Evolutionary conservation across 495 filamentous ascomycete genomes (phyloP), one percentile per base, ranked within the genome.

Genomic region (Aspergillus incahuasiensis): DNA sequence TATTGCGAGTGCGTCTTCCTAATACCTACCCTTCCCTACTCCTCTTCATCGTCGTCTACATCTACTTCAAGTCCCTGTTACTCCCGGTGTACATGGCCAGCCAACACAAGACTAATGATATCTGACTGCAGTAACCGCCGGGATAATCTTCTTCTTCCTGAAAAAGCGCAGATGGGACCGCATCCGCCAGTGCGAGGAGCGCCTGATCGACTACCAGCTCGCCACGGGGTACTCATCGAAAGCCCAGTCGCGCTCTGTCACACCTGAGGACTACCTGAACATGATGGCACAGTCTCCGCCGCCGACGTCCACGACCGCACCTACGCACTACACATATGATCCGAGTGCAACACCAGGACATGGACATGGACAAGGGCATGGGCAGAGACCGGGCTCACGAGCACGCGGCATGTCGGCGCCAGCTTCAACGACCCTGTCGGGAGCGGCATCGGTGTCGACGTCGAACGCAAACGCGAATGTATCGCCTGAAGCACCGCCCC

Each of bases 121-220:
- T 32, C 28, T 32, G 24, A 15, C 0, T 15, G 44, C 40, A 71
- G 68, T 71, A 41, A 62, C 59, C 22, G 57, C 53, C 16, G 61
- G 34, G 41, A 48, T 68, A 21, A 32, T 65, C 38, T 61, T 65
- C 63, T 49, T 67, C 54, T 35, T 67, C 34, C 20, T 57, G 38
- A 67, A 64, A 46, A 69, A 63, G 25, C 57, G 59, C 34, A 67
- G 55, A 55, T 63, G 58, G 61, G 59, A 70, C 40, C 61, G 51
- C 15, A 55, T 62, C 25, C 54, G 44, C 7, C 58, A 50, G n/a
- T 54, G 54, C 41, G 65, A 68, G 21, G 60, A 65, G 7, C 58
- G 54, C 1, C 54, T 65, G 13, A 48, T 68, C 35, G 58, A 50
- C n/a, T 56, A 56, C 39, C 54, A 50, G 20, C 39, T 39, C 12